Evolutionary conservation across 495 filamentous ascomycete species (phyloP).

Genomic region (Neurospora sp.): DNA sequence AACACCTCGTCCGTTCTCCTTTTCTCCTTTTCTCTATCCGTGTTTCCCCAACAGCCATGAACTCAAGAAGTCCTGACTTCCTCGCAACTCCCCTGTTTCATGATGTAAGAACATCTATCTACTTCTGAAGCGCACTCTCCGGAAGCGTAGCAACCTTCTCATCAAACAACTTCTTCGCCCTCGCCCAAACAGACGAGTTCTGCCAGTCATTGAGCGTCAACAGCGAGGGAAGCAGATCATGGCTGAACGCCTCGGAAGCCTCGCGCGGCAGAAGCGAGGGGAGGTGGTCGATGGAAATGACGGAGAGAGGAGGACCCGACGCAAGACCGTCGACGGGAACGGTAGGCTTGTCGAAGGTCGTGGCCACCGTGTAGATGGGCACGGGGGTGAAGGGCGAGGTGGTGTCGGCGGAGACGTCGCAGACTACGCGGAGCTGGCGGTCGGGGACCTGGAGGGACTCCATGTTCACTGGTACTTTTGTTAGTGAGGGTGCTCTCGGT

Average conservation of each 20-base stretch:
- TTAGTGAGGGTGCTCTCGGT: neutral
- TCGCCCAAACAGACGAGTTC: slow-evolving; percentile 66
- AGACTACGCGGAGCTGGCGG: slow-evolving; percentile 73
- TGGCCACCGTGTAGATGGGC: slow-evolving; percentile 74
- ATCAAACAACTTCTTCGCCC: slow-evolving; percentile 74
- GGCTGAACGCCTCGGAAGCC: slow-evolving; percentile 74
- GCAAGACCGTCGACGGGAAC: slow-evolving; percentile 54
- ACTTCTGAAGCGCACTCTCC: slow-evolving; percentile 29
- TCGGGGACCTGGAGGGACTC: slow-evolving; percentile 56
- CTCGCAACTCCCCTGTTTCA: too few species aligned
- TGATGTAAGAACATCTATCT: neutral
- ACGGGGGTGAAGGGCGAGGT: slow-evolving; percentile 50
- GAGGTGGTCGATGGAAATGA: slow-evolving; percentile 87
- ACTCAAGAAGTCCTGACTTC: too few species aligned
- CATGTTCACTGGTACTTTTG: slow-evolving; percentile 39
- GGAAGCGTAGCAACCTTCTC: slow-evolving; percentile 75
- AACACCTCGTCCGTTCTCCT: neutral
- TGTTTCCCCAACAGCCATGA: neutral
- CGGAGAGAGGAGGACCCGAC: slow-evolving; percentile 51
- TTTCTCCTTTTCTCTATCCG: neutral
- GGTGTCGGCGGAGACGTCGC: slow-evolving; percentile 67
- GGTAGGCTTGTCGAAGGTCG: slow-evolving; percentile 76
- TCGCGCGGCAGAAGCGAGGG: slow-evolving; percentile 81
- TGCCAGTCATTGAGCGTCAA: slow-evolving; percentile 66
- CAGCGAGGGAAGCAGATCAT: slow-evolving; percentile 67